phyloP scores from a whole-genome alignment of 2,329 filamentous ascomycete species.

The Daldinia sp. region DNA sequence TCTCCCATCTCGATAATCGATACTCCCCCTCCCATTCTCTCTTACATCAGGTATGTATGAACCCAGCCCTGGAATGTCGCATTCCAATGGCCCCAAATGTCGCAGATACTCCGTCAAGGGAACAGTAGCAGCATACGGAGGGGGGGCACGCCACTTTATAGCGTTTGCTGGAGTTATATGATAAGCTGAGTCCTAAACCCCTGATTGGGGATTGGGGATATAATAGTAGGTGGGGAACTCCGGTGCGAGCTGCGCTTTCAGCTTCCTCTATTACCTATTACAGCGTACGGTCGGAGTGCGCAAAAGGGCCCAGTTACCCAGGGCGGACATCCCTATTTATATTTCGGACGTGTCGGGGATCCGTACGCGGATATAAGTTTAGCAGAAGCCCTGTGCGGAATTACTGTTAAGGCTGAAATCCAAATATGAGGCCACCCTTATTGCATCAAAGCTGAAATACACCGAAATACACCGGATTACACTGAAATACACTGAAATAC shows the following conservation, averaged over 20 bases:
- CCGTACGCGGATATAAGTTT: slow-evolving; percentile 4
- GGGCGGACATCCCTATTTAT: background rate
- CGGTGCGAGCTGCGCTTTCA: slow-evolving; percentile 10
- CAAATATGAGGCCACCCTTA: background rate
- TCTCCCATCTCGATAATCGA: background rate
- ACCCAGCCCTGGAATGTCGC: background rate
- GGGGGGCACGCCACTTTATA: background rate
- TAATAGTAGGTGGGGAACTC: slow-evolving; percentile 27
- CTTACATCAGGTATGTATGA: background rate
- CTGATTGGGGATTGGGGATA: background rate
- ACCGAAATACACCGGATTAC: no score
- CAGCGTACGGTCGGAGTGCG: slow-evolving; percentile 4
- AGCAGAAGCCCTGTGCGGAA: slow-evolving; percentile 11
- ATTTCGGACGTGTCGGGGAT: slow-evolving; percentile 27
- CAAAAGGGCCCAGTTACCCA: background rate
- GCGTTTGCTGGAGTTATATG: background rate
- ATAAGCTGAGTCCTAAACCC: background rate
- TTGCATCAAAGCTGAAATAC: background rate
- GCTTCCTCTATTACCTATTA: background rate
- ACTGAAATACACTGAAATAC: no score
- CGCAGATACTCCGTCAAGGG: background rate
- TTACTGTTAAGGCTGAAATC: background rate
- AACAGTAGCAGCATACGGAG: background rate
- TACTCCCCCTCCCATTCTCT: no score
- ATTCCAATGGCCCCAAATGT: background rate